These are phyloP conservation scores for Globisporangium lucens DNA, from an alignment of 352 stramenopile species.

Conservation along the genomic window DNA sequence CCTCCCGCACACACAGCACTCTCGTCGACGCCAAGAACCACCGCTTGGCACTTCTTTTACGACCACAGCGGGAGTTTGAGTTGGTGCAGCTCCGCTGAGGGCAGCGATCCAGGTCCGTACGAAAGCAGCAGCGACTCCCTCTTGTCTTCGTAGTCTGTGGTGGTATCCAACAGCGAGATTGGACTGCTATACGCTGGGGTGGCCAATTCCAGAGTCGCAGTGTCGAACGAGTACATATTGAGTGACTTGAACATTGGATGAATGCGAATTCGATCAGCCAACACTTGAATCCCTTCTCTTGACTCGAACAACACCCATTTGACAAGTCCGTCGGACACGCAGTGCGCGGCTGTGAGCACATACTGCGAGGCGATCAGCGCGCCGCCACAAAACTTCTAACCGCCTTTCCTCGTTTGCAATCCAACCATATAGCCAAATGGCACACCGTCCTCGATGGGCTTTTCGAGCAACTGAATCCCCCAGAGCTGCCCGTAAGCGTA, in stretches of 20 bases:
- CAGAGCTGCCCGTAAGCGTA: not conserved
- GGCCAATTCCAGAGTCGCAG: constrained; percentile 19
- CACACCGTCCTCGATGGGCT: too few species aligned
- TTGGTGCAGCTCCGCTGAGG: not conserved
- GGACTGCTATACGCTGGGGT: constrained; percentile 4
- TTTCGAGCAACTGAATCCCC: not conserved
- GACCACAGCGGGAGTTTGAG: constrained; percentile 8
- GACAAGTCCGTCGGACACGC: constrained; percentile 14
- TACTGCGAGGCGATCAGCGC: constrained; percentile 8
- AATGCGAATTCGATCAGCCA: constrained; percentile 24
- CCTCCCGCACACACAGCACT: constrained; percentile 21
- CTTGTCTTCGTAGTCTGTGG: constrained; percentile 8
- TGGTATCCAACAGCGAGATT: constrained; percentile 8
- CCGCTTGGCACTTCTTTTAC: constrained; percentile 9
- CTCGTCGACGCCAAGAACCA: constrained; percentile 10
- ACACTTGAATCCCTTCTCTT: not conserved
- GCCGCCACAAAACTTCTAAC: constrained; percentile 7
- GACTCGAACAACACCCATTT: constrained; percentile 18
- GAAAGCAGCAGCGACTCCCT: not conserved
- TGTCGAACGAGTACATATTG: constrained; percentile 20
- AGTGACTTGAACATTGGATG: constrained; percentile 19
- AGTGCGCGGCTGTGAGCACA: constrained; percentile 11
- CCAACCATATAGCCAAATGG: not conserved
- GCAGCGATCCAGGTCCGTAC: constrained; percentile 1
- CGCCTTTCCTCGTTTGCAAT: not conserved